These are phyloP conservation scores for Coemansia sp. DNA, from an alignment of 192 early-diverging fungal genomes.

Conservation along the genomic window DNA sequence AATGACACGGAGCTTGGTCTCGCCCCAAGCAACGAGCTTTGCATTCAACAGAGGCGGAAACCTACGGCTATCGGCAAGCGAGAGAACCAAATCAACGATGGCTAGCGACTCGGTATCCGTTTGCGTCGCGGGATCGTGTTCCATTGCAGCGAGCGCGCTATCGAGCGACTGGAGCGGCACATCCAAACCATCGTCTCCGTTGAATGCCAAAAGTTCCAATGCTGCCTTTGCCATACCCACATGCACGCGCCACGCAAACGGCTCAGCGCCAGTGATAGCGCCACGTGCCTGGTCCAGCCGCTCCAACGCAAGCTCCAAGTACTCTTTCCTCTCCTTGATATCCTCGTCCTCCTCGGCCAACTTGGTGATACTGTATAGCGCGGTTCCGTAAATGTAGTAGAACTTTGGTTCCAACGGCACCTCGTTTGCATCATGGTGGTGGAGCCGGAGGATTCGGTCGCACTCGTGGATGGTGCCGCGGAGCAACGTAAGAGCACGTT, in stretches of 20 bases:
- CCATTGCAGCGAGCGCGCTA: conserved; percentile 4
- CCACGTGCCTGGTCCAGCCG: conserved; percentile 43
- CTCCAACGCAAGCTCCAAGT: conserved; percentile 34
- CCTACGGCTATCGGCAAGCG: conserved; percentile 40
- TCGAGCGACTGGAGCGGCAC: conserved; percentile 15
- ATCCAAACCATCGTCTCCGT: neutral
- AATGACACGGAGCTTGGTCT: conserved; percentile 5
- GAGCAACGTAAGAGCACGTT: conserved; percentile 50
- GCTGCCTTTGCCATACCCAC: conserved; percentile 31
- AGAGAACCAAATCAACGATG: conserved; percentile 30
- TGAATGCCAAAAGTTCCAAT: conserved; percentile 15
- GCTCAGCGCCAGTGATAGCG: conserved; percentile 2
- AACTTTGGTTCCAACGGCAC: conserved; percentile 48
- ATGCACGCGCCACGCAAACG: conserved; percentile 26
- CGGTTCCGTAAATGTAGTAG: conserved; percentile 60
- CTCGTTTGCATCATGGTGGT: conserved; percentile 12
- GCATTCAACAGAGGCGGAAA: conserved; percentile 6
- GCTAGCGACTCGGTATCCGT: conserved; percentile 14
- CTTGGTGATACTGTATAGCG: conserved; percentile 56
- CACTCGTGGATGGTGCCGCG: conserved; percentile 65
- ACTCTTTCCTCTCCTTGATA: conserved; percentile 19
- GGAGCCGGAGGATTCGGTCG: conserved; percentile 58
- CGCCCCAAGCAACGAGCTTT: conserved; percentile 30
- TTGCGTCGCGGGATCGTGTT: neutral
- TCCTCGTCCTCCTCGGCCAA: conserved; percentile 8